Percentiles rank a stretch among this genome's conserved stretches.
Evolutionary conservation across 768 basidiomycete species (phyloP).

Genomic region (Botryobasidium botryosum): DNA sequence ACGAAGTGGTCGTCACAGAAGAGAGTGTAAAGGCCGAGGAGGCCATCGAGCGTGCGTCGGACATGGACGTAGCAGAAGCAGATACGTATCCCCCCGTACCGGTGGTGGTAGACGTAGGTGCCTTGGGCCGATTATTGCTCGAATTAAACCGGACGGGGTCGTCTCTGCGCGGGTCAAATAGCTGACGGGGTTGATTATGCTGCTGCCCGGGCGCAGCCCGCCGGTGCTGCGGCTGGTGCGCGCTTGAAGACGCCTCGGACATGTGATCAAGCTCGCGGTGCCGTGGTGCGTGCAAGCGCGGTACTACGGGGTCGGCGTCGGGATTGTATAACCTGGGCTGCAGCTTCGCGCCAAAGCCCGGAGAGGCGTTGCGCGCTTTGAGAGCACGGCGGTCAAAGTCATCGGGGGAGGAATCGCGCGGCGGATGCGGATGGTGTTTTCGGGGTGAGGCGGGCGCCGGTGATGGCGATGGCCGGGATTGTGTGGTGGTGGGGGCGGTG

Average conservation of each 20-base stretch:
- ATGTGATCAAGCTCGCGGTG: slow-evolving; percentile 40
- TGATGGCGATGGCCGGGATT: slow-evolving; percentile 11
- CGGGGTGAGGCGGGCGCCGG: slow-evolving; percentile 18
- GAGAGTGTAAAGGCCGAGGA: slow-evolving; percentile 15
- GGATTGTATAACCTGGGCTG: slow-evolving; percentile 45
- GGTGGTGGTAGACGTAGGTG: slow-evolving; percentile 27
- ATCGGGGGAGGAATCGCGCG: slow-evolving; percentile 21
- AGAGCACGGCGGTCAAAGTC: slow-evolving; percentile 56
- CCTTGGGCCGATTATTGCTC: slow-evolving; percentile 39
- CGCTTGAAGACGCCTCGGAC: slow-evolving; percentile 42
- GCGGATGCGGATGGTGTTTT: slow-evolving; percentile 16
- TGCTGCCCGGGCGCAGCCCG: slow-evolving; percentile 14
- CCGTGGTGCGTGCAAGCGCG: slow-evolving; percentile 19
- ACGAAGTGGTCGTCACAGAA: slow-evolving; percentile 12
- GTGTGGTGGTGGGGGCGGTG: not conserved
- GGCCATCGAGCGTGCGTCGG: slow-evolving; percentile 19
- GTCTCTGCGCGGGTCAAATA: slow-evolving; percentile 82
- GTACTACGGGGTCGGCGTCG: slow-evolving; percentile 37
- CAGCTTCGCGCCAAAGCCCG: slow-evolving; percentile 34
- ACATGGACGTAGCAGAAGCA: slow-evolving; percentile 39
- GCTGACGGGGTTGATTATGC: slow-evolving; percentile 24
- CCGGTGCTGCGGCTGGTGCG: slow-evolving; percentile 20
- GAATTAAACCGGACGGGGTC: slow-evolving; percentile 67
- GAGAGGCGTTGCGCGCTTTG: slow-evolving; percentile 50
- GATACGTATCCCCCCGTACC: slow-evolving; percentile 8